A percentile compares a stretch with the other conserved stretches of the same genome.
Conservation (phyloP, 129 eudicot genomes). For the Apium graveolens region DNA sequence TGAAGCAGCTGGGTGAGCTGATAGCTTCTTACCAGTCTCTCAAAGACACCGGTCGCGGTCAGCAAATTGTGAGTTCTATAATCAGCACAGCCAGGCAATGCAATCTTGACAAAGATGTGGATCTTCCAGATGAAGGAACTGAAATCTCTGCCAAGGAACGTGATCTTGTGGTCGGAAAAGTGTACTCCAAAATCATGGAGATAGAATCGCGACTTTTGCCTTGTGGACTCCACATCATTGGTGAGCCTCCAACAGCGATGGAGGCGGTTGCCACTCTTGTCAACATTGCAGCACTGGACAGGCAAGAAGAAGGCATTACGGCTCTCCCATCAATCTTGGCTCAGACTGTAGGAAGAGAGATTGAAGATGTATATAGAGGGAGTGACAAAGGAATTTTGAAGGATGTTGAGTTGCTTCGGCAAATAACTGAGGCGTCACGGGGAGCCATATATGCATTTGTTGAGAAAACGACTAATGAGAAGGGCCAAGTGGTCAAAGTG, state of each 20-base stretch:
- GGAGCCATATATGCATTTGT: constrained; percentile 82
- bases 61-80: constrained; percentile 87
- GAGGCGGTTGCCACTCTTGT: constrained; percentile 99
- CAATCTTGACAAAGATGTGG: constrained; percentile 98
- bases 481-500: constrained; percentile 87
- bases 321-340: constrained; percentile 90
- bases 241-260: constrained; percentile 99
- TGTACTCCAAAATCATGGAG: constrained; percentile 97
- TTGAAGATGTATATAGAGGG: constrained; percentile 89
- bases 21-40: constrained; percentile 92
- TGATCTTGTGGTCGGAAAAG: constrained; percentile 89
- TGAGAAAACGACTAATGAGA: constrained; percentile 65
- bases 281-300: constrained; percentile 92
- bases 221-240: constrained; percentile 95
- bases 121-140: constrained; percentile 79
- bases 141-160: constrained; percentile 72
- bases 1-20: constrained; percentile 94
- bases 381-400: constrained; percentile 83
- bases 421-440: constrained; percentile 82
- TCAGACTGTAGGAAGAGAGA: constrained; percentile 71
- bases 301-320: constrained; percentile 78
- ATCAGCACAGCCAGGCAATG: constrained; percentile 95
- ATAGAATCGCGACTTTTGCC: constrained; percentile 89
- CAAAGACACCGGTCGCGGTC: constrained; percentile 94
- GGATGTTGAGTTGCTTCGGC: constrained; percentile 80